Evolutionary conservation across 2,329 filamentous ascomycete genomes (phyloP).

Genomic region (Pseudocercospora pini-densiflorae): DNA sequence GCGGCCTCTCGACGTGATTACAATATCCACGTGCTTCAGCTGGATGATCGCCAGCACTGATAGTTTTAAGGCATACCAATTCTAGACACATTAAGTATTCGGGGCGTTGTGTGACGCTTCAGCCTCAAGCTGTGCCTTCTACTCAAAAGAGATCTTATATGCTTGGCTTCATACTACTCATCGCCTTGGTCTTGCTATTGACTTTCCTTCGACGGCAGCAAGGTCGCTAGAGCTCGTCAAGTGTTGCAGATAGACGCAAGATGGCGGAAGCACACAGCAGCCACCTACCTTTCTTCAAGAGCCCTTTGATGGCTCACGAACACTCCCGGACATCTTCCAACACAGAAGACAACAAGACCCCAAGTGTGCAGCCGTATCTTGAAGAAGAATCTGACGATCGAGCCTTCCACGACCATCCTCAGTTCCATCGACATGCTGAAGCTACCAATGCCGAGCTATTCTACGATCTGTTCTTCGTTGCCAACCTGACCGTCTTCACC

Average conservation of each 20-base stretch:
- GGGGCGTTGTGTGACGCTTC: neutral
- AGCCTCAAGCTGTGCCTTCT: neutral
- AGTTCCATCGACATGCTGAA: slow-evolving; percentile 45
- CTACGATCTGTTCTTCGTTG: slow-evolving; percentile 66
- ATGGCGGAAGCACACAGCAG: neutral
- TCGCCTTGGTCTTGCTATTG: neutral
- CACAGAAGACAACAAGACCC: neutral
- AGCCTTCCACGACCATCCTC: neutral
- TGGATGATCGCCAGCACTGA: neutral
- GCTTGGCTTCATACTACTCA: neutral
- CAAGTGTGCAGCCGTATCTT: neutral
- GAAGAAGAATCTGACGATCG: neutral
- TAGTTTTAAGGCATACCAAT: neutral
- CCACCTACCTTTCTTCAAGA: neutral
- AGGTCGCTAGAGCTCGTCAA: neutral
- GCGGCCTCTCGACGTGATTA: neutral
- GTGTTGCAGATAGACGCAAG: neutral
- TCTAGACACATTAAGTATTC: neutral
- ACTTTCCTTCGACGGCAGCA: neutral
- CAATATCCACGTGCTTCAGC: neutral
- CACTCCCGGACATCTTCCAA: neutral
- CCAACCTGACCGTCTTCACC: slow-evolving; percentile 68
- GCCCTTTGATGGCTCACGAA: neutral
- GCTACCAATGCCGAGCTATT: slow-evolving; percentile 62
- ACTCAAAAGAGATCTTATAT: neutral